Percentiles rank a stretch among this genome's conserved stretches.
Evolutionary conservation across 2,329 filamentous ascomycete genomes (phyloP).

Genomic region (Cordyceps farinosa): DNA sequence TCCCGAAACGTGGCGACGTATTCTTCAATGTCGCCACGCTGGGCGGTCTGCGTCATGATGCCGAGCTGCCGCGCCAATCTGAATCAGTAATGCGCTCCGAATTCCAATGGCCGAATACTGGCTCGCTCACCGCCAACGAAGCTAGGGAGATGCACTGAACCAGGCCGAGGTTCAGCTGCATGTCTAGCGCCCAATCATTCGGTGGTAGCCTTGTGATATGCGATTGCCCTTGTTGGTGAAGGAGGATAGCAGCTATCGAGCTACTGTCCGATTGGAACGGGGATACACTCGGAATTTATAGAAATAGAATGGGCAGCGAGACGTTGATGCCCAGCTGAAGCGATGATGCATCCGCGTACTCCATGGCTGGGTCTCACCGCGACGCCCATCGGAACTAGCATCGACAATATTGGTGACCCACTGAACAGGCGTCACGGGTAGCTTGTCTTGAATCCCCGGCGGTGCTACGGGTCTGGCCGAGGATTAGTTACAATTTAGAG

Average conservation of each 20-base stretch:
- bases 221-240: background rate
- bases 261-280: too few species aligned
- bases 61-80: background rate
- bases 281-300: too few species aligned
- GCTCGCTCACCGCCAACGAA: background rate
- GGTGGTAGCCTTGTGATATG: background rate
- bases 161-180: background rate
- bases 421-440: too few species aligned
- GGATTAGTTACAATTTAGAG: too few species aligned
- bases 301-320: background rate
- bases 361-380: background rate
- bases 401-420: background rate
- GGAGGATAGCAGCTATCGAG: too few species aligned
- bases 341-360: background rate
- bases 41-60: background rate
- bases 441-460: too few species aligned
- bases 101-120: background rate
- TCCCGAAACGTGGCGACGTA: constrained; percentile 8
- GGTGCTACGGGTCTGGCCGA: too few species aligned
- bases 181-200: background rate
- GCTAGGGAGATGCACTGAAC: background rate
- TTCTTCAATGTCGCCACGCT: constrained; percentile 13
- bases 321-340: background rate
- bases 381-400: background rate
- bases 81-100: background rate